A percentile compares a stretch with the other conserved stretches of the same genome.
phyloP scores from a whole-genome alignment of 495 filamentous ascomycete species.

The Poronia punctata region DNA sequence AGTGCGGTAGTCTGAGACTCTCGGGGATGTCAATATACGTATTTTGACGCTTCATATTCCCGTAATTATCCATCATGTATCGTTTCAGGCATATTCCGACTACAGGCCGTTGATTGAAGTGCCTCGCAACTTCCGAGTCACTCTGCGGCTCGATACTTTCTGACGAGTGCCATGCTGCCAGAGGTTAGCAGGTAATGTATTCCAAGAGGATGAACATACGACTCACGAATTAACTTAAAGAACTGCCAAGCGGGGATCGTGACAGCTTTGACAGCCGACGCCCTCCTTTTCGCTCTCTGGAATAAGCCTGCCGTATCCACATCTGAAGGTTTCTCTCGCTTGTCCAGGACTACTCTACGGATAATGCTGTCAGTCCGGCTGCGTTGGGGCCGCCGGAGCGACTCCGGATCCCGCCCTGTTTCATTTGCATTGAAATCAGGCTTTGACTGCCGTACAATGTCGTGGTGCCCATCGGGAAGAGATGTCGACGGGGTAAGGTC shows the following conservation, averaged over 20 bases:
- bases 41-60: constrained; percentile 58
- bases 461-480: neutral
- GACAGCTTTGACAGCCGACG: constrained; percentile 67
- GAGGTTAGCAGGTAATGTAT: constrained; percentile 54
- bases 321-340: constrained; percentile 24
- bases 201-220: neutral
- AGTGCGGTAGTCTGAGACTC: constrained; percentile 80
- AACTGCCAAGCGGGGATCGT: constrained; percentile 98
- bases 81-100: constrained; percentile 88
- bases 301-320: constrained; percentile 31
- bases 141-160: constrained; percentile 33
- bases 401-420: constrained; percentile 7
- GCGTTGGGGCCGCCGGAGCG: constrained; percentile 16
- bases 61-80: constrained; percentile 68
- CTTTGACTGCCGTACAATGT: constrained; percentile 22
- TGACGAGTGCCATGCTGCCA: constrained; percentile 63
- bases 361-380: constrained; percentile 44
- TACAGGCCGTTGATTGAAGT: constrained; percentile 60
- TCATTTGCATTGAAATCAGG: constrained; percentile 20
- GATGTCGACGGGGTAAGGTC: neutral
- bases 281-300: constrained; percentile 33
- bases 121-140: constrained; percentile 41
- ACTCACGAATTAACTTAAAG: constrained; percentile 78
- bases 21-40: constrained; percentile 89
- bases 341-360: constrained; percentile 39